Conservation (phyloP, 805 yeast species). For the Candida yuanshanica region DNA sequence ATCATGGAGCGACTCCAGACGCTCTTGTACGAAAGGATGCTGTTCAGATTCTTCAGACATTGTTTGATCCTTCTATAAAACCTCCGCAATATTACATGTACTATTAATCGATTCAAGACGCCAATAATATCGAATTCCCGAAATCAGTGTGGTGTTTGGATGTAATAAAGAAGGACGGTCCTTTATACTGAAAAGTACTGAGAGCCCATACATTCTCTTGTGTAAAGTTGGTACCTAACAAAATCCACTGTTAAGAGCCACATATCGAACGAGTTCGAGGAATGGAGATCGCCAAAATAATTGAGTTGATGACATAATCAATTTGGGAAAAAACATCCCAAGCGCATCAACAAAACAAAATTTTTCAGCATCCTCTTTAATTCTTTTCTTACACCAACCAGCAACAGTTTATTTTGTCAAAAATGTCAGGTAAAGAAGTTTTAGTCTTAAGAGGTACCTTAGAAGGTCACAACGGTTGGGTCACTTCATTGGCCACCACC, state of each 20-base stretch:
- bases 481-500: slow-evolving; percentile 96
- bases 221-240: slow-evolving; percentile 23
- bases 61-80: too few relatives aligned
- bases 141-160: slow-evolving; percentile 1
- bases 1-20: slow-evolving; percentile 46
- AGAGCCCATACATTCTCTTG: slow-evolving; percentile 16
- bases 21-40: slow-evolving; percentile 37
- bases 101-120: too few relatives aligned
- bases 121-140: slow-evolving; percentile 2
- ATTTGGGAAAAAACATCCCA: background rate
- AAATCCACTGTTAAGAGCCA: background rate
- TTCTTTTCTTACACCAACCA: background rate
- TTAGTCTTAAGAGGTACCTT: slow-evolving; percentile 99
- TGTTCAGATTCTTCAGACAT: slow-evolving; percentile 16
- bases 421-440: slow-evolving; percentile 87
- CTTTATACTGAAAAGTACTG: slow-evolving; percentile 15
- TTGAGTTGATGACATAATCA: background rate
- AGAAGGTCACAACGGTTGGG: slow-evolving; percentile 97
- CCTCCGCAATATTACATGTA: too few relatives aligned
- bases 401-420: slow-evolving; percentile 6
- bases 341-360: background rate
- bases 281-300: too few relatives aligned
- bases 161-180: background rate
- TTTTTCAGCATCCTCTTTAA: background rate
- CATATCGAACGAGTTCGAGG: background rate